Evolutionary conservation across 108 stramenopile species (phyloP), one percentile per base, ranked within the genome.

Genomic region (Chaetoceros tenuissimus): DNA sequence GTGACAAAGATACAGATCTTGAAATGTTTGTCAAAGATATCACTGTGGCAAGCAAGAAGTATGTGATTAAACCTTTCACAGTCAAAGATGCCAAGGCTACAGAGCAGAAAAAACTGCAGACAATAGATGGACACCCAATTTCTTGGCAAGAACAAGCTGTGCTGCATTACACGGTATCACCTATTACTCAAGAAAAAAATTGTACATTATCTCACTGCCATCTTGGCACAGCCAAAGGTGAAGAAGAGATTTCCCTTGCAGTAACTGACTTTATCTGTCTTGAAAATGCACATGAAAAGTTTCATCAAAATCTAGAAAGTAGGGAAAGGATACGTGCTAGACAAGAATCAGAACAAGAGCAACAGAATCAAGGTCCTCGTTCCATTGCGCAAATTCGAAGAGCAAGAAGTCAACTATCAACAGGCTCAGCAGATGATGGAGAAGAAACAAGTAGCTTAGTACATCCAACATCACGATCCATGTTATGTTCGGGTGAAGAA

Each of bases 321-420:
- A 46, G 13, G 23, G 73, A 73, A 5, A 20, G 76, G 18, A 10
- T 59, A 16, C 66, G 63, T 13, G 57, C 50, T 19, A 20, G 31
- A 21, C 51, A 55, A 1, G 77, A 60, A 46, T 65, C 75, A 8
- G 67, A 69, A 28, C 67, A 73, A 25, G 90, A 87, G 26, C 65
- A 78, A 27, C 69, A 78, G 40, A 74, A 68, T 16, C 69, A 78
- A 44, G 78, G 78, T 28, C 89, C 90, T 0, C 68, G 84, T 57
- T 80, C 81, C 28, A 82, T 92, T 40, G 57, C 82, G 30, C 84
- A 85, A 55, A 92, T 92, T 75, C 86, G 90, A 16, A 67, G 86
- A 31, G 82, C 79, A 0, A 82, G 77, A 29, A 75, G 71, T 44
- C 46, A 59, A 0, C 40, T 72, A 29, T 53, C 63, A 16, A 46